Evolutionary conservation across 2,329 filamentous ascomycete genomes (phyloP), one percentile per base, ranked within the genome.

Genomic region (Aspergillus alliaceus): DNA sequence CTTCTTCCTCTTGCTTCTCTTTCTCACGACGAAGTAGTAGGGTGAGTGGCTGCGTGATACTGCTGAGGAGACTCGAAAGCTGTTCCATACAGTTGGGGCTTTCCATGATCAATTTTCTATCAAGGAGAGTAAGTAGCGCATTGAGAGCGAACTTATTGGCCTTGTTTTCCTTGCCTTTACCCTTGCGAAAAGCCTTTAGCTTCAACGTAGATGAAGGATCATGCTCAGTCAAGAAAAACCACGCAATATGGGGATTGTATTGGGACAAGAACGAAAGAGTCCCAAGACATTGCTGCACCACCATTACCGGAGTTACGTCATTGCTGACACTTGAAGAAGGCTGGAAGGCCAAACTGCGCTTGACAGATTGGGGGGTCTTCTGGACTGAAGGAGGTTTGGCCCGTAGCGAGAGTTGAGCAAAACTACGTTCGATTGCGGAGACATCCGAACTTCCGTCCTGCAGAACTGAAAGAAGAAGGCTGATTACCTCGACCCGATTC

Each of bases 41-140:
- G 60, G 90, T 90, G 25, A 99, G 82, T 11, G 95, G 95, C 56
- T 89, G 83, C 0, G 95, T 99, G 55, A 98, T 91, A 63, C 90
- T 88, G 72, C 91, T 93, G 25, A 99, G 83, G 29, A 99, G 80
- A 62, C 89, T 87, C 2, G 95, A 95, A 25, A 99, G 83, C 61
- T 92, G 88, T 66, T 96, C 93, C 93, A 99, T 98, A 56, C 96
- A 93, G 6, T 88, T 84, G n/a, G 93, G 93, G 75, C 92, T 99
- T 76, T 99, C 95, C 78, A 96, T 96, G 62, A 99, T 93, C 59
- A 98, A 81, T 63, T 92, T 90, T n/a, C 95, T 90, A 71, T 98
- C 95, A 22, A 99, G 83, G 5, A 99, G 82, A 59, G 87, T 88
- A 47, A 99, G 82, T 29, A 99, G 79, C 14, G 93, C 92, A 72